phyloP scores from a whole-genome alignment of 768 basidiomycete genomes.

The Phylloporus rhodoxanthus region DNA sequence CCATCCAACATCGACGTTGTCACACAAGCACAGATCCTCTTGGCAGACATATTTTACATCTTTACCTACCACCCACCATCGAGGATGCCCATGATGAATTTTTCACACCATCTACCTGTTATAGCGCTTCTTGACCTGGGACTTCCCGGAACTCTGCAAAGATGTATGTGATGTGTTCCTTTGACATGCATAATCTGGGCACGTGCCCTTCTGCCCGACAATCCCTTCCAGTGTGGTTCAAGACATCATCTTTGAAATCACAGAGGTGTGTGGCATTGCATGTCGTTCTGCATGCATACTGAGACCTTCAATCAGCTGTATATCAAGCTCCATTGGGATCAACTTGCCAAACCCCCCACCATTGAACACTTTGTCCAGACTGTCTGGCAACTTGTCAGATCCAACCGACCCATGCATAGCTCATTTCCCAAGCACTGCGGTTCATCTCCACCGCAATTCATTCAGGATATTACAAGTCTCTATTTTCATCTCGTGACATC shows the following conservation, averaged over 20 bases:
- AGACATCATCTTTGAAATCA: constrained; percentile 89
- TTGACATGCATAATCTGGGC: constrained; percentile 2
- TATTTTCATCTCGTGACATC: constrained; percentile 79
- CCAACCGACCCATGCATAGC: constrained; percentile 43
- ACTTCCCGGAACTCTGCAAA: constrained; percentile 57
- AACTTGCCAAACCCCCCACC: constrained; percentile 55
- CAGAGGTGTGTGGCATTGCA: constrained; percentile 51
- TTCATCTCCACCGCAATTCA: constrained; percentile 93
- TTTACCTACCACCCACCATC: constrained; percentile 88
- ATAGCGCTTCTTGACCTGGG: constrained; percentile 76
- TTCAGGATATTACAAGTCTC: constrained; percentile 69
- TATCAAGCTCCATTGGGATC: constrained; percentile 78
- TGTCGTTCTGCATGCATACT: neutral
- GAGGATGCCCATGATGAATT: constrained; percentile 85
- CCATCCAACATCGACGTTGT: constrained; percentile 43
- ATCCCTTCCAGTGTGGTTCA: constrained; percentile 88
- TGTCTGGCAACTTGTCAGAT: constrained; percentile 82
- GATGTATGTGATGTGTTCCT: constrained; percentile 43
- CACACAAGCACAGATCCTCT: constrained; percentile 69
- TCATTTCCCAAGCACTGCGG: constrained; percentile 84
- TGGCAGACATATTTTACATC: constrained; percentile 88
- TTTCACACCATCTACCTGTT: constrained; percentile 67
- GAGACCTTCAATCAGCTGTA: constrained; percentile 46
- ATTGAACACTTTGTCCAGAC: constrained; percentile 74
- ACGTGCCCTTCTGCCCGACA: constrained; percentile 54